Base-by-base conservation (phyloP, 768 basidiomycete genomes). In the Amanita muscaria region DNA sequence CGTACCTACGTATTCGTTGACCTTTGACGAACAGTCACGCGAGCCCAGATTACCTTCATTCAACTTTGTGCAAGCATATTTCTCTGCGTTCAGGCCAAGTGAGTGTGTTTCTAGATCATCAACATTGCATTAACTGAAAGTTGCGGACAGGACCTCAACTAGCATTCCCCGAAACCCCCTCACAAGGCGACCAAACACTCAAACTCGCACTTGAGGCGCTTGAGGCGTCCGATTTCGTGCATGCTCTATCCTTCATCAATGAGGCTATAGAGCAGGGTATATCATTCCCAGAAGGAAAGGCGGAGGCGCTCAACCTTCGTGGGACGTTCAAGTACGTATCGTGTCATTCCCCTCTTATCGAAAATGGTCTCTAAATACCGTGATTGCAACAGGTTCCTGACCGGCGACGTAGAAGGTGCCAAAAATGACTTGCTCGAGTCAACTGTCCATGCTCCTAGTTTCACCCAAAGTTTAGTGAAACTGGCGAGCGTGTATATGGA, bases 401-500 rank as follows among this genome's bases (percentile, higher is more conserved):
- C 83, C 46, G 83, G 82, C 32, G 86, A 98, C 52, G 76, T 91
- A 19, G 62, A 68, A 2, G 86, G 83, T 7, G 92, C 93, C 35
- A 87, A 91, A 59, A 71, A 64, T 2, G 94, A 98, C 62, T 69
- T 98, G 27, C 74, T 84, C 35, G 78, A 83, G 54, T 84, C 84
- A 35, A 68, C 93, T 44, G 65, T 73, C 41, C 64, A 94, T 23
- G 61, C 69, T 47, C 88, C 76, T 12, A 67, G 65, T 33, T 79
- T 81, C 54, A 90, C 89, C 0, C 94, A 97, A 64, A 85, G 80
- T 52, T 76, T 89, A 61, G 92, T 99, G 53, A 99, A 99, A 74
- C 81, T 98, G 49, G 96, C 94, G 11, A 89, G 85, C 54, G 92
- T 98, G 30, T 74, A 93, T 63, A 98, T 99, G 94, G 96, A 99